A percentile compares a stretch with the other conserved stretches of the same genome.
These are phyloP conservation scores for Amauroascus verrucosus DNA, from an alignment of 2,329 filamentous ascomycete species.

Conservation along the genomic window DNA sequence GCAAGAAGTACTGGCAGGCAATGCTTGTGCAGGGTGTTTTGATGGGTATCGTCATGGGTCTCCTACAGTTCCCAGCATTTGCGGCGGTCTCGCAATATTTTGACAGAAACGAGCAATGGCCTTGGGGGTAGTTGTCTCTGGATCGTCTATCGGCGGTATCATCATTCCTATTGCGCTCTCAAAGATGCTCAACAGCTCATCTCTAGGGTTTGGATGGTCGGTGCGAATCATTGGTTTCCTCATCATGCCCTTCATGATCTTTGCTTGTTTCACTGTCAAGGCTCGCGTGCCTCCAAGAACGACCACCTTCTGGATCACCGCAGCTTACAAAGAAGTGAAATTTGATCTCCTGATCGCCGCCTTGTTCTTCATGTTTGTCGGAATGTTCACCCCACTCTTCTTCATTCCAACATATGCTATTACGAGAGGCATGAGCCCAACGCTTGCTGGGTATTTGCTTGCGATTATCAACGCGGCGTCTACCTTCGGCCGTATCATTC, in stretches of 20 bases:
- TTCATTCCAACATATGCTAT: too few species aligned
- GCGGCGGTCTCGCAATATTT: slow-evolving; percentile 59
- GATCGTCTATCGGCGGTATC: slow-evolving; percentile 45
- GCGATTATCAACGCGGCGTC: too few species aligned
- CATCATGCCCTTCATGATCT: slow-evolving; percentile 21
- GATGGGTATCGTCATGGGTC: slow-evolving; percentile 32
- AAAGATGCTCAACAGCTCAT: slow-evolving; percentile 24
- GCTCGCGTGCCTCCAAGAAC: too few species aligned
- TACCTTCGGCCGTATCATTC: too few species aligned
- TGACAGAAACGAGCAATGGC: slow-evolving; percentile 45
- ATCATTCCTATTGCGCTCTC: slow-evolving; percentile 21
- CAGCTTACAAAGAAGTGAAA: too few species aligned
- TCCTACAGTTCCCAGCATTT: slow-evolving; percentile 53
- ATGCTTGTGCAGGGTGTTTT: slow-evolving; percentile 27
- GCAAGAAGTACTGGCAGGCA: slow-evolving; percentile 46
- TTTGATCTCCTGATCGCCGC: too few species aligned
- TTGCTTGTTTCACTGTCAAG: too few species aligned
- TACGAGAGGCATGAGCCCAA: too few species aligned
- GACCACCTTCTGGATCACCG: too few species aligned
- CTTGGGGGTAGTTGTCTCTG: slow-evolving; percentile 50
- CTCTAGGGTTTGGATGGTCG: slow-evolving; percentile 47
- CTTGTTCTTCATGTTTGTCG: too few species aligned
- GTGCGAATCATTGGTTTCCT: slow-evolving; percentile 43
- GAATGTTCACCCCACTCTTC: too few species aligned
- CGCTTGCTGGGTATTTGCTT: too few species aligned